Base-by-base conservation (phyloP, 2,329 filamentous ascomycete genomes). In the Pseudocercospora fuligena region DNA sequence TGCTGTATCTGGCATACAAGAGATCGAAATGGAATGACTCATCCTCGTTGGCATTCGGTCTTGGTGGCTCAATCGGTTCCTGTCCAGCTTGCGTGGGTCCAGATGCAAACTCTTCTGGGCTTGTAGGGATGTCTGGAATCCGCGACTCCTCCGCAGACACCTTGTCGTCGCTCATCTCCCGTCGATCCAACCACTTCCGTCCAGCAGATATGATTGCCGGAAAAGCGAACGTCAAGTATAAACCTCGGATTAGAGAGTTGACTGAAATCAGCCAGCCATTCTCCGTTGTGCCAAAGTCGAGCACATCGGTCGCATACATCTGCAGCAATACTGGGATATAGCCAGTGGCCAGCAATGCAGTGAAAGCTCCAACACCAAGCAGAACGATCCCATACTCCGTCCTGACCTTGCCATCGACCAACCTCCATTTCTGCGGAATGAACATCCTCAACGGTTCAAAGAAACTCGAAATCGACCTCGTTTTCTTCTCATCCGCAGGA, bases 271-370 rank as follows among this genome's bases (percentile, higher is more conserved):
- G 75, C 66, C 77, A 78, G 1, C 82, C 80, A 60, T 84, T 84
- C 58, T 81, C 80, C 8, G 73, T 79, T 0, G 81, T 81, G 3
- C 79, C 79, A 62, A 84, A 84, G 6, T 75, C 75, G 65, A 83
- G 82, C 2, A 78, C 74, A 27, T 82, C 78, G 0, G 82, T 83
- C 5, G 80, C 77, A 70, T 82, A 84, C 78, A 84, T 82, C 63
- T 84, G 82, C 0, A 84, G 77, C 11, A 92, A 78, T 0, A 87
- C 81, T 0, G 88, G 87, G 0, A 89, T 88, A 64, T 90, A 92
- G 1, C 88, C 89, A 0, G 90, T 91, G 0, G 90, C 89, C 1
- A 91, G 82, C 74, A 92, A 88, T 0, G 87, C 89, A 0, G 90
- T 78, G 66, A 91, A 92, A 1, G 90, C 88, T 1, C 90, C 90